Percentiles rank a stretch among this genome's conserved stretches.
Conservation (phyloP, 2,329 filamentous ascomycete species). For the Cryphonectria nitschkei region DNA sequence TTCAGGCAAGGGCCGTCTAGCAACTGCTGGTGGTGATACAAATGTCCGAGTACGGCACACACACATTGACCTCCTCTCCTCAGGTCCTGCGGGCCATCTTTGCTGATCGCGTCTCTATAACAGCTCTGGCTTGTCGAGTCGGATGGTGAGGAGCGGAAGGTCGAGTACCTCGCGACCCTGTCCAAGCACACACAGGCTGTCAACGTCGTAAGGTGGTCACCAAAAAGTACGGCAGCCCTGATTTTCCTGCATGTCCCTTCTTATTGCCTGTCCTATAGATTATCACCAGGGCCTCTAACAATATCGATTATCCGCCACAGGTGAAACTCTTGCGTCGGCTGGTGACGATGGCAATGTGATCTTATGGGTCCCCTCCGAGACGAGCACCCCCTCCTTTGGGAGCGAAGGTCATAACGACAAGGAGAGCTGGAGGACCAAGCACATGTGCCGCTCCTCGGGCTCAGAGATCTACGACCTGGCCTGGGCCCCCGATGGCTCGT, state of each 20-base stretch:
- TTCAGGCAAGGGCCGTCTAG: conserved; percentile 85
- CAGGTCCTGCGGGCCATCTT: not conserved
- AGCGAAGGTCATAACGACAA: conserved; percentile 90
- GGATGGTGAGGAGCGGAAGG: conserved; percentile 82
- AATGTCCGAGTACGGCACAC: conserved; percentile 76
- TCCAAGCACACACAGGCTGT: conserved; percentile 95
- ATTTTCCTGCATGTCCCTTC: not conserved
- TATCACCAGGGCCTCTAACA: conserved; percentile 16
- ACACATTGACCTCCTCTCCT: not conserved
- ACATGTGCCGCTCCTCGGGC: conserved; percentile 94
- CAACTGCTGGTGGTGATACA: conserved; percentile 94
- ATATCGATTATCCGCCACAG: conserved; percentile 48
- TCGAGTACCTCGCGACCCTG: conserved; percentile 89
- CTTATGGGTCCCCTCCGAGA: conserved; percentile 89
- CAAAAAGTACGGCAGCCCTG: conserved; percentile 68
- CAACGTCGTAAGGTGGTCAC: conserved; percentile 96
- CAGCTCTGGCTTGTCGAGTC: conserved; percentile 90
- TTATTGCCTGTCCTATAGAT: not conserved
- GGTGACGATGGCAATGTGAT: conserved; percentile 98
- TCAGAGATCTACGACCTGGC: conserved; percentile 98
- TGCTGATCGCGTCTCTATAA: conserved; percentile 10
- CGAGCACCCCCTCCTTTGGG: conserved; percentile 71
- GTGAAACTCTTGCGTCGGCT: conserved; percentile 90
- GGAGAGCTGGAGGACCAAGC: conserved; percentile 94
- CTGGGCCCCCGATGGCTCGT: conserved; percentile 95